Evolutionary conservation across 2,329 filamentous ascomycete species (phyloP), one percentile per base, ranked within the genome.

Genomic region (Aureobasidium sp.): DNA sequence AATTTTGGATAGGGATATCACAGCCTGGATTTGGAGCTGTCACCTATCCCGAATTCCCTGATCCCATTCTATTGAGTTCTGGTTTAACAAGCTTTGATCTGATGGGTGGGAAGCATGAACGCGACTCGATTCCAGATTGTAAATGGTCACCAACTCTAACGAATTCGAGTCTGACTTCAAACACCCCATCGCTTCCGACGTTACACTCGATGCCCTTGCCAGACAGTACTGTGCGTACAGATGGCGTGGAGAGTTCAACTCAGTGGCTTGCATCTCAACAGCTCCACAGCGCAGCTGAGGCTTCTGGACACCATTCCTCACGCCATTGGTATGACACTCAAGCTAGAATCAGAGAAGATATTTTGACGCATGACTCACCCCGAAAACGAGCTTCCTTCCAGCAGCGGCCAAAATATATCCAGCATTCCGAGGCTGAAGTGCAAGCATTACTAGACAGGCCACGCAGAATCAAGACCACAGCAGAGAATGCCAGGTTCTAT

Each of bases 401-500:
- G 12, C 23, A 27, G 17, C 5, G 8, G 12, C 52, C 5, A 6
- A 13, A 7, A 20, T n/a, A 17, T 7, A 13, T 12, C 27, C 37
- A 46, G n/a, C 41, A 58, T 13, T 44, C 55, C 15, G 37, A 61
- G n/a, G 41, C 32, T 15, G 50, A 39, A 32, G 48, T 57, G 20
- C 36, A 56, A 32, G 61, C 48, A 39, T 17, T 52, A 15, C 42
- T 62, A 36, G 37, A 63, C 55, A 56, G 67, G 39, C 48, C 59
- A 26, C 73, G 69, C 63, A 69, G 70, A 23, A 66, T 61, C 17
- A 71, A 62, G 53, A 72, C 70, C 36, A 70, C 86, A 20, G 82
- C 82, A 63, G 87, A 87, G 66, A 87, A 89, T 67, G 88, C 87
- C 61, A 89, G 86, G 67, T 88, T 84, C 73, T 80, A 83, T 65